Conservation (phyloP, 345 rosid species). For the Hibiscus trionum region DNA sequence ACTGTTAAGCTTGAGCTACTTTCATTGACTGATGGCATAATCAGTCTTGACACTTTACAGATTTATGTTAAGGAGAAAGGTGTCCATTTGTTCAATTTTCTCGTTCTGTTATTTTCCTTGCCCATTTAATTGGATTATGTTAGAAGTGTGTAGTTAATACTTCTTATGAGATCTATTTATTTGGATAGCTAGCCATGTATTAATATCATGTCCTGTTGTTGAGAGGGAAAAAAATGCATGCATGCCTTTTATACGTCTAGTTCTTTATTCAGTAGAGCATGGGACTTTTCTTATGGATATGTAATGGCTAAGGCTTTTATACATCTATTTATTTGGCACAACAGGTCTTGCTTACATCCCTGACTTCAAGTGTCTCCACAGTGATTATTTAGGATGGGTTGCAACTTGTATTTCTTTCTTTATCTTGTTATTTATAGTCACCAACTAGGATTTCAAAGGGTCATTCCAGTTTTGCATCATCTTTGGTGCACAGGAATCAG, state of each 20-base stretch:
- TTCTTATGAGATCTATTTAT: not conserved
- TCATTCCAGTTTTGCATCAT: not conserved
- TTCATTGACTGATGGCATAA: constrained; percentile 92
- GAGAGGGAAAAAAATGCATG: not conserved
- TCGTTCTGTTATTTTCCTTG: not conserved
- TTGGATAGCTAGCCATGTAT: not conserved
- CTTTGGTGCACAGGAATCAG: not conserved
- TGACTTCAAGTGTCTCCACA: constrained; percentile 77
- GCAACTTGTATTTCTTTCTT: not conserved
- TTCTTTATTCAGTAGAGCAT: not conserved
- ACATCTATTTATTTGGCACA: no score
- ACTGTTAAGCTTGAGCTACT: constrained; percentile 88
- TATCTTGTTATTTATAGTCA: not conserved
- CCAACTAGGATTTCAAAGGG: not conserved
- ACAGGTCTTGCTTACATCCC: constrained; percentile 85
- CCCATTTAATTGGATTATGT: not conserved
- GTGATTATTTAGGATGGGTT: constrained; percentile 41
- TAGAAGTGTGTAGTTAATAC: not conserved
- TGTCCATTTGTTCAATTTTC: not conserved
- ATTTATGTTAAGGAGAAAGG: constrained; percentile 38
- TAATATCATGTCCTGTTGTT: not conserved
- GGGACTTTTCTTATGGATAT: not conserved
- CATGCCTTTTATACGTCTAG: not conserved
- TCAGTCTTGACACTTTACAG: constrained; percentile 76
- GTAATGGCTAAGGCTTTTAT: not conserved